Evolutionary conservation across 106 monocot genomes (phyloP).

Genomic region (Triglochin maritima): DNA sequence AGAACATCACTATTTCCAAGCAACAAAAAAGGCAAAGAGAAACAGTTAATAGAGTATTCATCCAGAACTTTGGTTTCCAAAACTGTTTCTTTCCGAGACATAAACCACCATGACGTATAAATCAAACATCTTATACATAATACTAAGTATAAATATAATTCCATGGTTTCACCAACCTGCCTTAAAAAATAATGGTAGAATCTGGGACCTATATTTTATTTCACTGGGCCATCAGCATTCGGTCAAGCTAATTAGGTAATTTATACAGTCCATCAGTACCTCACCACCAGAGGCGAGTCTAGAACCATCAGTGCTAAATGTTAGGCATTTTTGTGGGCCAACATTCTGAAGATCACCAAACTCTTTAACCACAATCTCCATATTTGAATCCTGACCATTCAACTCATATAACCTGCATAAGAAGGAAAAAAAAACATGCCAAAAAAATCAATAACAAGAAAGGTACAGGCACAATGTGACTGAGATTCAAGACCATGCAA

Average conservation of each 20-base stretch:
- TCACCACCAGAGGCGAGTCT: conserved; percentile 41
- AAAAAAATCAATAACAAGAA: not conserved
- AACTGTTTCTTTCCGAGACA: no score
- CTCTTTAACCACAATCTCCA: conserved; percentile 4
- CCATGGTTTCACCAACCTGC: no score
- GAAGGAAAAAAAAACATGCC: not conserved
- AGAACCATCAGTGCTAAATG: conserved; percentile 22
- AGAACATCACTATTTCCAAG: no score
- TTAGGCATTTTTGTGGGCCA: conserved; percentile 16
- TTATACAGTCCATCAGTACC: conserved; percentile 22
- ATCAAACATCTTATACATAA: no score
- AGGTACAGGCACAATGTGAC: no score
- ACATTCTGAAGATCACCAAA: conserved; percentile 7
- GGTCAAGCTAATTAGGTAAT: not conserved
- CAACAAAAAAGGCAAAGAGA: no score
- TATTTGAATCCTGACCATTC: conserved; percentile 7
- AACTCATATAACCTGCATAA: conserved; percentile 18
- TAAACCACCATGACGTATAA: no score
- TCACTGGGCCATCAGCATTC: not conserved
- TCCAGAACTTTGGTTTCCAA: no score
- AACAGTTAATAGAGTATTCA: no score
- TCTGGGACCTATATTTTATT: not conserved
- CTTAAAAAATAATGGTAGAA: no score
- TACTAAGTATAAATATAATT: no score
- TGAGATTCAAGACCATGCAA: no score